Percentiles rank a stretch among this genome's conserved stretches.
Conservation (phyloP, 2,329 filamentous ascomycete genomes). For the Sclerotinia glacialis region DNA sequence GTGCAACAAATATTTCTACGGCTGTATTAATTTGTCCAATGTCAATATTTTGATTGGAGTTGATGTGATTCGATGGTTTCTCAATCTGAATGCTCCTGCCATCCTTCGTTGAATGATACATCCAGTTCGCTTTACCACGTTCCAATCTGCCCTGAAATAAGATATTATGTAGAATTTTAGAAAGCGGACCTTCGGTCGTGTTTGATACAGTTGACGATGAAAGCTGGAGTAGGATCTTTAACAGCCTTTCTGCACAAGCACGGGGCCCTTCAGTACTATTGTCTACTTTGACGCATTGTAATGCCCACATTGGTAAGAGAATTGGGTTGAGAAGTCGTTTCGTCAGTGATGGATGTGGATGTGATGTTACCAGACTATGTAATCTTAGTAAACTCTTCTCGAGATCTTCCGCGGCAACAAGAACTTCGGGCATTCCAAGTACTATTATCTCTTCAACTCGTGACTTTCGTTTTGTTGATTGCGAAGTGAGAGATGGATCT, state of each 20-base stretch:
- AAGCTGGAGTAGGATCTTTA: conserved; percentile 58
- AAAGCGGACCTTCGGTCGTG: conserved; percentile 45
- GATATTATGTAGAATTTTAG: conserved; percentile 52
- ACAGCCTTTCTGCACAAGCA: conserved; percentile 40
- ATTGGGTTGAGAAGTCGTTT: conserved; percentile 59
- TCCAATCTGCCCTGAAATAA: conserved; percentile 51
- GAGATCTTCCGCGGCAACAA: conserved; percentile 48
- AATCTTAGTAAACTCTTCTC: conserved; percentile 54
- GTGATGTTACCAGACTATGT: conserved; percentile 56
- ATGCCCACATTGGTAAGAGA: conserved; percentile 58
- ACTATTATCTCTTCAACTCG: conserved; percentile 25
- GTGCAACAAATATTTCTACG: conserved; percentile 49
- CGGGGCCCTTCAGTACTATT: background rate
- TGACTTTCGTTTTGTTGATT: background rate
- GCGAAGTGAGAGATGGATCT: conserved; percentile 41
- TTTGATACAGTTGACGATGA: conserved; percentile 44
- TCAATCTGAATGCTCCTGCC: conserved; percentile 52
- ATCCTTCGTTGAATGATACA: conserved; percentile 47
- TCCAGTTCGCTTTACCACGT: conserved; percentile 47
- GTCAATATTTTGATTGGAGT: conserved; percentile 15
- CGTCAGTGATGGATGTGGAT: conserved; percentile 64
- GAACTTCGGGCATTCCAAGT: conserved; percentile 27
- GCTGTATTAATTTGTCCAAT: conserved; percentile 41
- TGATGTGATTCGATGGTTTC: conserved; percentile 23
- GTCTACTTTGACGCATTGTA: conserved; percentile 46